Evolutionary conservation across 345 rosid species (phyloP).

Genomic region (Sonneratia alba): DNA sequence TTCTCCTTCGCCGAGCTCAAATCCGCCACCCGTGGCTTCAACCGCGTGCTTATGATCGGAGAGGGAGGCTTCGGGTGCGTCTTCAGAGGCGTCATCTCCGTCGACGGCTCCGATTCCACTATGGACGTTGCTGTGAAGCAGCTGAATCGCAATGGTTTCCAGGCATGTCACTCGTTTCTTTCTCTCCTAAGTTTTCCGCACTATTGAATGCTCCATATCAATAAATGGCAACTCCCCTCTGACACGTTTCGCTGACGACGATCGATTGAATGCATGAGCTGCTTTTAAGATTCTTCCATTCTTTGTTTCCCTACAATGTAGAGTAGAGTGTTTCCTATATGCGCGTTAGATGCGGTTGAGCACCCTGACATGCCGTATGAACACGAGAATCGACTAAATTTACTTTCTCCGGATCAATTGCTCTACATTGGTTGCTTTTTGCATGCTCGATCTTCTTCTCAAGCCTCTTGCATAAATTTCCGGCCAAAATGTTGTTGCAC

Average conservation of each 20-base stretch:
- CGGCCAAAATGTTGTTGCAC: no score
- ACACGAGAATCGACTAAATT: no score
- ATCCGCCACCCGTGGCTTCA: slow-evolving; percentile 75
- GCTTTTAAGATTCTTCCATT: background rate
- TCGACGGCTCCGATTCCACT: slow-evolving; percentile 34
- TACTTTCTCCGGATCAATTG: no score
- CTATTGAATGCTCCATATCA: background rate
- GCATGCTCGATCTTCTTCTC: no score
- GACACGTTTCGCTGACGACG: background rate
- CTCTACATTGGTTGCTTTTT: no score
- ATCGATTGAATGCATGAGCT: background rate
- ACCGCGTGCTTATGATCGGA: slow-evolving; percentile 62
- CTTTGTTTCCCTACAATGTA: no score
- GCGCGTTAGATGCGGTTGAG: no score
- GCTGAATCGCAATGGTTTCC: slow-evolving; percentile 88
- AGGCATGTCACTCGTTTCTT: slow-evolving; percentile 49
- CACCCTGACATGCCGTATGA: no score
- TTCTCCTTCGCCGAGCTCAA: slow-evolving; percentile 72
- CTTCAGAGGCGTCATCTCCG: slow-evolving; percentile 54
- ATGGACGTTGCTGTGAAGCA: slow-evolving; percentile 71
- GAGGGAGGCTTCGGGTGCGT: slow-evolving; percentile 98
- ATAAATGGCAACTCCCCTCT: background rate
- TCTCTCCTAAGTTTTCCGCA: background rate
- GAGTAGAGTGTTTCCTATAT: no score
- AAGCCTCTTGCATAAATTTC: no score